Base-by-base conservation (phyloP, 768 basidiomycete species). In the Stropharia rugosoannulata region DNA sequence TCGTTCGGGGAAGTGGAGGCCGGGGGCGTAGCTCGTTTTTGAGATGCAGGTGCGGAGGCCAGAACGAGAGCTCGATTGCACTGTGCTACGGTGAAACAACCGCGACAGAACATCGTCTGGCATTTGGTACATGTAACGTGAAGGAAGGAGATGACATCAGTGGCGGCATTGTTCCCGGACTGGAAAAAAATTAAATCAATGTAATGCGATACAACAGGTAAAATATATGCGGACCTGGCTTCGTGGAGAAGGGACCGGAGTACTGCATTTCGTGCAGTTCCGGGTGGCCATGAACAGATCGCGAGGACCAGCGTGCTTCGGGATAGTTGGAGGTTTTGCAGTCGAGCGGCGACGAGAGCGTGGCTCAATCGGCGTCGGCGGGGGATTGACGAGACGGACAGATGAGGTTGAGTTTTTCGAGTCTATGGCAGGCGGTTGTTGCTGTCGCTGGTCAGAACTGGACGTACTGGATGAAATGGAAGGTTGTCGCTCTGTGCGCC, bases 111-210 rank as follows among this genome's bases (percentile, higher is more conserved):
- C 1, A 51, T 62, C 11, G 68, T 64, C 2, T 57, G 49, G 55
- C 74, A 75, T 7, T 49, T 59, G 2, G 62, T 12, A 54, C 71
- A 70, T n/a, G 59, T 56, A 38, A 68, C 41, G 59, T 73, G 73
- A 10, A 72, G 58, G 19, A 55, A 52, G 39, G 51, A 47, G 12
- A 59, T 35, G 54, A 66, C 55, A 4, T 55, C 56, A n/a, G 57
- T 51, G 5, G 62, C 42, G 4, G 56, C 15, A 15, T 50, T 43
- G 16, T 36, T 16, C 11, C 29, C 18, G 39, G 42, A 18, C 48
- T 52, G 51, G 37, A 43, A 36, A 11, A 11, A 22, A 27, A 29
- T 50, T 22, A 40, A 45, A 43, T n/a, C 19, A 40, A 19, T 36
- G 18, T n/a, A 12, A 27, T 19, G 32, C 0, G 27, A 45, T 15